Percentiles rank a stretch among this genome's conserved stretches.
These are phyloP conservation scores for Aspergillus caelatus DNA, from an alignment of 2,329 filamentous ascomycete species.

Conservation along the genomic window DNA sequence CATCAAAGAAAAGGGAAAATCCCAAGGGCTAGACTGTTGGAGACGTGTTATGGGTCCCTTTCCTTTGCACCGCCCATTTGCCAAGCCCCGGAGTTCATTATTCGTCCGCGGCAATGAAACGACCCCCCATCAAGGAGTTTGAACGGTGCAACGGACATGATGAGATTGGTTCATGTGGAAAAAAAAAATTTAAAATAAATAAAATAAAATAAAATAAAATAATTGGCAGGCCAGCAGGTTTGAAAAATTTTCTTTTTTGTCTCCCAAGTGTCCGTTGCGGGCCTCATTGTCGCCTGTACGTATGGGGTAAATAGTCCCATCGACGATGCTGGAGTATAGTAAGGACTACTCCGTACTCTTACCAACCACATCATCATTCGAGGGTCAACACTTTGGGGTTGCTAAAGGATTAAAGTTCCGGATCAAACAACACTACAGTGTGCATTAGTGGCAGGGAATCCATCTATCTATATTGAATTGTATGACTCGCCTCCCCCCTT, in stretches of 20 bases:
- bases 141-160: background rate
- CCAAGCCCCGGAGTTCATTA: slow-evolving; percentile 6
- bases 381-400: background rate
- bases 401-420: background rate
- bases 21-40: slow-evolving; percentile 3
- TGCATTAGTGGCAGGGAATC: background rate
- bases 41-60: slow-evolving; percentile 1
- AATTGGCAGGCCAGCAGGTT: no score
- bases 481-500: background rate
- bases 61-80: slow-evolving; percentile 11
- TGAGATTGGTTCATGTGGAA: background rate
- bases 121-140: background rate
- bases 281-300: background rate
- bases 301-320: background rate
- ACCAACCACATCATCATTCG: background rate
- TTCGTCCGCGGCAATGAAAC: slow-evolving; percentile 4
- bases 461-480: background rate
- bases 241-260: background rate
- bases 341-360: background rate
- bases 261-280: background rate
- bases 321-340: background rate
- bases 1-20: background rate
- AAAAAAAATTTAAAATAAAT: background rate
- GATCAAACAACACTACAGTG: background rate
- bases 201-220: no score